Conservation (phyloP, 805 yeast species). For the Yarrowia sp. region DNA sequence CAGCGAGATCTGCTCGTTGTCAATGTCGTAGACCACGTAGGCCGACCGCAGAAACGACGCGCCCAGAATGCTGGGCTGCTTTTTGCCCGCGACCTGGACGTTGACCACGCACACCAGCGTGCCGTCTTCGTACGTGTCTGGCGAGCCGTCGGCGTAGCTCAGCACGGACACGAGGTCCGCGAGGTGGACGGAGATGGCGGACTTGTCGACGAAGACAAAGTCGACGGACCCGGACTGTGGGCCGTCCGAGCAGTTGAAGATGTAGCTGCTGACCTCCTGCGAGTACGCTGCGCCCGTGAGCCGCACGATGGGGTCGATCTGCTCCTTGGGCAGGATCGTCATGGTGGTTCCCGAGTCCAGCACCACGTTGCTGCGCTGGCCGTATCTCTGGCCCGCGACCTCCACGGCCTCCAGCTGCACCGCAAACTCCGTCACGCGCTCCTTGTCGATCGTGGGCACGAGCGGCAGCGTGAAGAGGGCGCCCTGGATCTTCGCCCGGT, state of each 20-base stretch:
- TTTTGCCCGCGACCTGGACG: not conserved
- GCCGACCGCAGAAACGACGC: constrained; percentile 15
- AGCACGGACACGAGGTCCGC: constrained; percentile 53
- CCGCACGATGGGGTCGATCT: constrained; percentile 32
- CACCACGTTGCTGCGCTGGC: not conserved
- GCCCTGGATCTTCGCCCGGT: constrained; percentile 28
- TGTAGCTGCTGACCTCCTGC: constrained; percentile 43
- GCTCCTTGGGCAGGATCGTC: constrained; percentile 44
- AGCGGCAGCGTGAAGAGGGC: constrained; percentile 39
- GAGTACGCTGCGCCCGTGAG: constrained; percentile 62
- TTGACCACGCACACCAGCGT: constrained; percentile 2
- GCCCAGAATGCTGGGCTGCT: not conserved
- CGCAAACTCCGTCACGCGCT: not conserved
- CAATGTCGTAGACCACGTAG: constrained; percentile 3
- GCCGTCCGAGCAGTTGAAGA: not conserved
- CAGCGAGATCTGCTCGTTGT: not conserved
- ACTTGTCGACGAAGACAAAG: constrained; percentile 74
- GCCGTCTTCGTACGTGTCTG: not conserved
- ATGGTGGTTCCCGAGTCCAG: constrained; percentile 58
- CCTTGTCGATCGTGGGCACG: constrained; percentile 36
- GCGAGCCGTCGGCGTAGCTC: not conserved
- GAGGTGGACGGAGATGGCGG: constrained; percentile 81
- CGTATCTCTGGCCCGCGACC: constrained; percentile 5
- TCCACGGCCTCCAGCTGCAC: constrained; percentile 9
- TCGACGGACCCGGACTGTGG: constrained; percentile 48